phyloP scores from a whole-genome alignment of 139 green algal species.

The Deuterostichococcus epilithicus region DNA sequence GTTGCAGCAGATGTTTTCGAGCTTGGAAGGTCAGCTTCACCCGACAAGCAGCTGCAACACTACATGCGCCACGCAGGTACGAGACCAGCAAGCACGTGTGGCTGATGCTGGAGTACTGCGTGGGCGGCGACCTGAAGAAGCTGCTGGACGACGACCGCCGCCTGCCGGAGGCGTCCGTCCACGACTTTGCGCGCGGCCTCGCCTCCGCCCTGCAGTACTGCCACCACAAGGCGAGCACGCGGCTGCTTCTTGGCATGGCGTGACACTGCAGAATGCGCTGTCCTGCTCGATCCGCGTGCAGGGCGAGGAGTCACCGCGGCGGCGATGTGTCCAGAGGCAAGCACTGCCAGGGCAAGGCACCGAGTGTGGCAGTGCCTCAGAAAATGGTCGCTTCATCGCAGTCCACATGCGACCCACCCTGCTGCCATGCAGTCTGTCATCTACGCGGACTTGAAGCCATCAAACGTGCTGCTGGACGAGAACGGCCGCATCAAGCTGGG shows the following conservation, averaged over 20 bases:
- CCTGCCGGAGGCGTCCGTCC: conserved; percentile 82
- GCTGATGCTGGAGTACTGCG: conserved; percentile 98
- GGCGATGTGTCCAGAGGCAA: no score
- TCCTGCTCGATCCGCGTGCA: background rate
- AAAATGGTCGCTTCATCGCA: no score
- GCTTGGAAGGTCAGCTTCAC: background rate
- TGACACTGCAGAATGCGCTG: no score
- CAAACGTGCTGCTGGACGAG: conserved; percentile 92
- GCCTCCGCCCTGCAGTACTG: conserved; percentile 63
- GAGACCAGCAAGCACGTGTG: conserved; percentile 95
- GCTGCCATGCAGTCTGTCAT: conserved; percentile 22
- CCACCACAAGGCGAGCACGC: conserved; percentile 73
- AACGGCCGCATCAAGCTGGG: conserved; percentile 89
- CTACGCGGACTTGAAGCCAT: conserved; percentile 92
- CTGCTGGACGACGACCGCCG: conserved; percentile 78
- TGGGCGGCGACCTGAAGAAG: conserved; percentile 85
- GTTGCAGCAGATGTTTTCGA: background rate
- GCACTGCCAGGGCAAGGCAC: no score
- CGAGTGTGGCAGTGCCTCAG: no score
- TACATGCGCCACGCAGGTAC: conserved; percentile 63
- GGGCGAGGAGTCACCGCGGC: no score
- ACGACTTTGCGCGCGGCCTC: conserved; percentile 82
- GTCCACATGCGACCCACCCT: background rate
- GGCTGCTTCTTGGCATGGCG: no score
- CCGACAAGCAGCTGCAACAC: background rate